Base-by-base conservation (phyloP, 805 yeast genomes). In the Candida verbasci region DNA sequence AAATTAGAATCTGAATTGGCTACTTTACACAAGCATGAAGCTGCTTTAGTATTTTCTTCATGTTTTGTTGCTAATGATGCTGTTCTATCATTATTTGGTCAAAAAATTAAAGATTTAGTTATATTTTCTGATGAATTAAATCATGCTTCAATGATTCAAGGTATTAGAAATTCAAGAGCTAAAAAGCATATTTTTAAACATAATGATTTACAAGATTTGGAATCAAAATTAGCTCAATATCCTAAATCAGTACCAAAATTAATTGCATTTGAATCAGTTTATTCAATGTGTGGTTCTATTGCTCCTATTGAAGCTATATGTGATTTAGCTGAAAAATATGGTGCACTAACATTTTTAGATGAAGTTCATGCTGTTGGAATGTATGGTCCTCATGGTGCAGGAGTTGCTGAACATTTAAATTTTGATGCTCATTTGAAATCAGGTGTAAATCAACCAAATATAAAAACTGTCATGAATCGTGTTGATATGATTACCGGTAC, bases 351-450 rank as follows among this genome's bases (percentile, higher is more conserved):
- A 21, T 93, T 93, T 63, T 71, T 93, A 59, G 99, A 93, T 60
- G 99, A 93, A 64, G 99, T 93, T 25, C 99, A 93, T 56, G 97
- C 98, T 24, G 97, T 93, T 31, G 99, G 99, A 38, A 76, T 93
- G 82, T 93, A 93, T 58, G 99, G 99, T 52, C 97, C 99, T 42
- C 96, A 86, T 53, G 99, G 99, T 56, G 98, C 96, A 23, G 99
- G 99, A 67, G 97, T 93, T 38, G 96, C 97, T 32, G 99, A 93
- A 64, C 98, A 93, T 60, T 71, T 84, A 52, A 86, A 93, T 64
- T 93, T 88, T 50, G 86, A 86, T 31, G 79, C 80, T 38, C 95
- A 91, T 57, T 76, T 86, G 54, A 57, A 68, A 40, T 60, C 80
- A 11, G 93, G 93, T 47, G 66, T 78, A 48, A 72, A 72, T 10